phyloP scores from a whole-genome alignment of 495 filamentous ascomycete genomes.

The Annulohypoxylon nitens region DNA sequence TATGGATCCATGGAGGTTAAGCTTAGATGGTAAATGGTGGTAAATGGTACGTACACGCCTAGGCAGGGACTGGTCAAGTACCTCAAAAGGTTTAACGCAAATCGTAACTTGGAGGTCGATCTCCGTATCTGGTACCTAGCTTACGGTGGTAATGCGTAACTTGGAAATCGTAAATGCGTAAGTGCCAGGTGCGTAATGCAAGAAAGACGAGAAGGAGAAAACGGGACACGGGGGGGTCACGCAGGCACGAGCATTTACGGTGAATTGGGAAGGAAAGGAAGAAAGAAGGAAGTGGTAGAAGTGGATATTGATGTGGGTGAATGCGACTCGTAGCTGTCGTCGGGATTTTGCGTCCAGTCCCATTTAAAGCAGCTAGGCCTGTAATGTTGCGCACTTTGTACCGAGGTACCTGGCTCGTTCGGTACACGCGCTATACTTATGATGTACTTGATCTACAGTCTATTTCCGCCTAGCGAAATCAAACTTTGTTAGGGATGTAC shows the following conservation, averaged over 20 bases:
- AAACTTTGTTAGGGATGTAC: neutral
- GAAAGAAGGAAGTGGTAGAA: conserved; percentile 20
- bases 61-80: too few species aligned
- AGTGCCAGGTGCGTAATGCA: neutral
- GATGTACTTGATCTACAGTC: conserved; percentile 7
- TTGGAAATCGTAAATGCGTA: neutral
- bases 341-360: conserved; percentile 43
- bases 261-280: conserved; percentile 13
- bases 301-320: conserved; percentile 26
- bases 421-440: conserved; percentile 13
- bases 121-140: neutral
- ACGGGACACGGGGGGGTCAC: conserved; percentile 28
- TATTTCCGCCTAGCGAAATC: neutral
- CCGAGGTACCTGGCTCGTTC: neutral
- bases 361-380: conserved; percentile 26
- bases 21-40: neutral
- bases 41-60: neutral
- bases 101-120: neutral
- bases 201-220: conserved; percentile 5
- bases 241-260: conserved; percentile 26
- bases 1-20: neutral
- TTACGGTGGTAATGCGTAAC: neutral
- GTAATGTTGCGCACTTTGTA: conserved; percentile 6
- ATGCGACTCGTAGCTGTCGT: conserved; percentile 45
- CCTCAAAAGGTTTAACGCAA: too few species aligned